Evolutionary conservation across 495 filamentous ascomycete species (phyloP).

Genomic region (Tuber melanosporum): DNA sequence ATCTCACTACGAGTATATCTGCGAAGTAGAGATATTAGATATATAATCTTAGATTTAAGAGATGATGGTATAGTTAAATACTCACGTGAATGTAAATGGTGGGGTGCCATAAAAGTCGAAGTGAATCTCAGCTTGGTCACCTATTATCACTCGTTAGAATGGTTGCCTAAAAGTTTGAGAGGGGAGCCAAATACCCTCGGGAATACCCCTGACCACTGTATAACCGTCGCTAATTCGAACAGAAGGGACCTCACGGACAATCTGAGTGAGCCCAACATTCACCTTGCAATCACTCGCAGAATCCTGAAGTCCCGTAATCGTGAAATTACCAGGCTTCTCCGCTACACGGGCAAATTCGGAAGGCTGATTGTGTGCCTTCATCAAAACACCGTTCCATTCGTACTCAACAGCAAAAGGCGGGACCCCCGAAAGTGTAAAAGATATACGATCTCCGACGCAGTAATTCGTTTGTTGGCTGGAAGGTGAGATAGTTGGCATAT

Average conservation of each 20-base stretch:
- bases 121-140: slow-evolving; percentile 80
- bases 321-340: slow-evolving; percentile 79
- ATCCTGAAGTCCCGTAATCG: slow-evolving; percentile 76
- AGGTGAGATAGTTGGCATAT: slow-evolving; percentile 80
- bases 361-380: slow-evolving; percentile 67
- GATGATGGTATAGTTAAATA: slow-evolving; percentile 18
- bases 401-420: slow-evolving; percentile 91
- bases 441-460: slow-evolving; percentile 89
- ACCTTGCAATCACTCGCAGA: slow-evolving; percentile 77
- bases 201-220: slow-evolving; percentile 77
- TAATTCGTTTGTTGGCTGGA: slow-evolving; percentile 83
- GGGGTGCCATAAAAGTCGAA: slow-evolving; percentile 94
- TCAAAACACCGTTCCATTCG: slow-evolving; percentile 66
- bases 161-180: neutral
- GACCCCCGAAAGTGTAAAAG: slow-evolving; percentile 79
- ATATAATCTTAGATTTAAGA: neutral
- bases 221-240: slow-evolving; percentile 79
- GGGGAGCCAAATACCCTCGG: slow-evolving; percentile 54
- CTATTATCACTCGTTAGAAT: slow-evolving; percentile 8
- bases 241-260: slow-evolving; percentile 84
- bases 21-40: slow-evolving; percentile 8
- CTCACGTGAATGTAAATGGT: slow-evolving; percentile 89
- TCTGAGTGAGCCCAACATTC: slow-evolving; percentile 63
- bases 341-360: slow-evolving; percentile 86
- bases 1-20: slow-evolving; percentile 85